phyloP scores from a whole-genome alignment of 2,329 filamentous ascomycete genomes.

The Colletotrichum eleusines region DNA sequence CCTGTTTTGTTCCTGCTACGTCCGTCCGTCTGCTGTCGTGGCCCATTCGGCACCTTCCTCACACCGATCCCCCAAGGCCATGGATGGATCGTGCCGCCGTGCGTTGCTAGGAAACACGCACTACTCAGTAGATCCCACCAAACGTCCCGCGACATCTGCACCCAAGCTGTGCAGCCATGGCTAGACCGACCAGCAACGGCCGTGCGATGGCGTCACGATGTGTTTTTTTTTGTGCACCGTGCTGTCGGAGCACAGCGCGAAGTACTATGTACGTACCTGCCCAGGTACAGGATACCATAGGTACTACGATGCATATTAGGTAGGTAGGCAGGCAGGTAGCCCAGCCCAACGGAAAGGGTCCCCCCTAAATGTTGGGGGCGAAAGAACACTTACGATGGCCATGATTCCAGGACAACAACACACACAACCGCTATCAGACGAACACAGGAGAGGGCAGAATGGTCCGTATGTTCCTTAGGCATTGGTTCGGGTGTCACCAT shows the following conservation, averaged over 20 bases:
- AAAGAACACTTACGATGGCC: not conserved
- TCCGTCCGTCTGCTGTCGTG: not conserved
- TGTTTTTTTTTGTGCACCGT: constrained; percentile 7
- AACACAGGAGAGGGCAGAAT: constrained; percentile 12
- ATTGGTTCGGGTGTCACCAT: not conserved
- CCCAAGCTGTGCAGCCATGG: constrained; percentile 31
- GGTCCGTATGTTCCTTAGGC: not conserved
- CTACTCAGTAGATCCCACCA: constrained; percentile 26
- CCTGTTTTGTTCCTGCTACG: constrained; percentile 2
- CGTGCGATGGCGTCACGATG: constrained; percentile 18
- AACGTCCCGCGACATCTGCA: constrained; percentile 26
- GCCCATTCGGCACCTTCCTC: not conserved
- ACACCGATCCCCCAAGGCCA: constrained; percentile 9
- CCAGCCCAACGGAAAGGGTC: not conserved
- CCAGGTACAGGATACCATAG: no score
- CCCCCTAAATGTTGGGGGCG: not conserved
- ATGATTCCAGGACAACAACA: constrained; percentile 17
- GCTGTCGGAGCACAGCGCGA: not conserved
- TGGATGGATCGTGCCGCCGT: constrained; percentile 4
- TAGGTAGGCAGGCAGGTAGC: no score
- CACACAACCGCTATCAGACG: constrained; percentile 30
- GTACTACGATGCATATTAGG: no score
- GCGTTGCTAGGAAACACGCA: constrained; percentile 39
- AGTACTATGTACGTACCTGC: not conserved
- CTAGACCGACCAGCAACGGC: not conserved